These are phyloP conservation scores for Elaeis oleifera DNA, from an alignment of 202 grass and related monocot genomes.

Conservation along the genomic window DNA sequence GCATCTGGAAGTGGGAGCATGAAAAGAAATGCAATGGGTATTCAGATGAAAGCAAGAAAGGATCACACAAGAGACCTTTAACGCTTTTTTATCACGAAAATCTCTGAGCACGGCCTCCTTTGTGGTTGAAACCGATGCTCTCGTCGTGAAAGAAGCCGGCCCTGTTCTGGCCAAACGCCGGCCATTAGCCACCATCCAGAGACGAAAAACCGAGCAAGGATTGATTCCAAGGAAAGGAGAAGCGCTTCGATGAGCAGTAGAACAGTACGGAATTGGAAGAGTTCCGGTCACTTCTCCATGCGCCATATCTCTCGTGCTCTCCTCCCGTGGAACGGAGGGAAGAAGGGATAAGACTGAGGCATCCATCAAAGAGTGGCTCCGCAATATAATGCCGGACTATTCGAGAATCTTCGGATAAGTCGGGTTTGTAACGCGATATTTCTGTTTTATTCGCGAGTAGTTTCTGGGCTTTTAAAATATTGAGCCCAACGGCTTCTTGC, in stretches of 20 bases:
- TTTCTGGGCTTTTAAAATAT: no score
- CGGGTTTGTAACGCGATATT: no score
- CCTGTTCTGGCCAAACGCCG: not conserved
- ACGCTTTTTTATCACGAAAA: constrained; percentile 55
- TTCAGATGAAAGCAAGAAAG: not conserved
- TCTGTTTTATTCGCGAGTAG: no score
- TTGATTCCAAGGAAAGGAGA: not conserved
- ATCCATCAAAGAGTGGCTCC: no score
- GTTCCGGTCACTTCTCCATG: constrained; percentile 28
- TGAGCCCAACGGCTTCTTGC: no score
- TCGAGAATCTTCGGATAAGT: no score
- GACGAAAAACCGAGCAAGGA: not conserved
- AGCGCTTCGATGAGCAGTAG: constrained; percentile 7
- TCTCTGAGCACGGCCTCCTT: constrained; percentile 56
- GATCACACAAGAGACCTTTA: constrained; percentile 53
- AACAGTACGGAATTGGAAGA: constrained; percentile 36
- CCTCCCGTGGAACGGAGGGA: not conserved
- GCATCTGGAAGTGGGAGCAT: no score
- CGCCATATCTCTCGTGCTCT: constrained; percentile 37
- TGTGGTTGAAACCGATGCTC: constrained; percentile 33
- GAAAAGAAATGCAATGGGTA: no score
- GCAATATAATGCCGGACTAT: no score
- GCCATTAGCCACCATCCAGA: not conserved
- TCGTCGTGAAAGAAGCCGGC: constrained; percentile 34
- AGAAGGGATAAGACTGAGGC: constrained; percentile 43